Conservation (phyloP, 1,139 yeast species). For the Diutina neorugosa region DNA sequence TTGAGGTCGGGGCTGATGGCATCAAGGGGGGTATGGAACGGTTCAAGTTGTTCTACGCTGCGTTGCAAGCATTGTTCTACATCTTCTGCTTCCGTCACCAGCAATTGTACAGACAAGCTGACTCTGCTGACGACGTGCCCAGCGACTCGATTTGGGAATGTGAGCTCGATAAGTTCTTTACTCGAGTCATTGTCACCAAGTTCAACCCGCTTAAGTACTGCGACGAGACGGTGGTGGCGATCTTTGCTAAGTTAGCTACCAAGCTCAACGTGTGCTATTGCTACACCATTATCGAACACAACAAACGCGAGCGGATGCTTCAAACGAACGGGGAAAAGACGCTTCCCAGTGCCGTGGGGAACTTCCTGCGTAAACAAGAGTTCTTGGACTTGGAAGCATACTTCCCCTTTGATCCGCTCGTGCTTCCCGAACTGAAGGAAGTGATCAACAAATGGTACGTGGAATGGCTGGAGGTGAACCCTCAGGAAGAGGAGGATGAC, state of each 20-base stretch:
- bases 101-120: conserved; percentile 31
- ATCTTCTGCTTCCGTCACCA: conserved; percentile 83
- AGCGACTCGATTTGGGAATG: conserved; percentile 60
- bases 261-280: conserved; percentile 86
- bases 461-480: conserved; percentile 59
- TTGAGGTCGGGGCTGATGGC: conserved; percentile 51
- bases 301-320: conserved; percentile 53
- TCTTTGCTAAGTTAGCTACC: conserved; percentile 89
- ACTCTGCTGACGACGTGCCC: conserved; percentile 7
- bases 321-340: conserved; percentile 21
- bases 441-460: conserved; percentile 40
- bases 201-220: conserved; percentile 92
- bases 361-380: conserved; percentile 53
- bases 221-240: conserved; percentile 84
- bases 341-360: conserved; percentile 18
- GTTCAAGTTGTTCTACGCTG: conserved; percentile 83
- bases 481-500: conserved; percentile 24
- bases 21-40: conserved; percentile 54
- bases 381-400: conserved; percentile 83
- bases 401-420: conserved; percentile 91
- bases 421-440: conserved; percentile 49
- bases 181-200: conserved; percentile 71
- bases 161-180: conserved; percentile 74
- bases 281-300: conserved; percentile 84
- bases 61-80: conserved; percentile 82